Evolutionary conservation across 108 stramenopile genomes (phyloP).

Genomic region (Fistulifera pelliculosa): DNA sequence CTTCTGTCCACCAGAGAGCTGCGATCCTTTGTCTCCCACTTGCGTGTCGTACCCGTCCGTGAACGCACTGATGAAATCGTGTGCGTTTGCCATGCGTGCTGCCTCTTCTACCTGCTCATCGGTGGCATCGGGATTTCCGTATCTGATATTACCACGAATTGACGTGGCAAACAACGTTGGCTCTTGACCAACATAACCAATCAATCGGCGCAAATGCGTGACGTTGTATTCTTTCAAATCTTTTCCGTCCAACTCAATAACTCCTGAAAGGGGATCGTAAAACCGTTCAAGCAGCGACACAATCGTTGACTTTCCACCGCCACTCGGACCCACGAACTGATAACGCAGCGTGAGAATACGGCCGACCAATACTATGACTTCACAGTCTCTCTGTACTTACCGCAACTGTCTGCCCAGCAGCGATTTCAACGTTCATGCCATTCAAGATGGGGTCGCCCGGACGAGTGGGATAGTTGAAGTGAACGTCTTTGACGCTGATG

Average conservation of each 20-base stretch:
- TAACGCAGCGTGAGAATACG: no score
- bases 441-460: constrained; percentile 52
- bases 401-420: constrained; percentile 39
- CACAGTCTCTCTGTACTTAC: no score
- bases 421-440: constrained; percentile 44
- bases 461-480: constrained; percentile 80
- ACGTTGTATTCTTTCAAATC: constrained; percentile 80
- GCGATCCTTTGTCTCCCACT: constrained; percentile 26
- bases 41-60: constrained; percentile 62
- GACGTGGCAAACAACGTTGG: constrained; percentile 85
- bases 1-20: constrained; percentile 52
- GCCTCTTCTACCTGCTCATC: constrained; percentile 71
- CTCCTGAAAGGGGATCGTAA: constrained; percentile 78
- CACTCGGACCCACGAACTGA: constrained; percentile 73
- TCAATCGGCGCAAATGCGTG: constrained; percentile 51
- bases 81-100: constrained; percentile 81
- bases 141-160: constrained; percentile 84
- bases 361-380: no score
- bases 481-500: constrained; percentile 54
- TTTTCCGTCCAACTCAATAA: constrained; percentile 75
- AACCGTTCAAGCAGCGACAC: constrained; percentile 63
- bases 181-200: constrained; percentile 93
- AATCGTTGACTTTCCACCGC: constrained; percentile 64
- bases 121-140: constrained; percentile 62
- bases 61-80: constrained; percentile 72